A percentile compares a stretch with the other conserved stretches of the same genome.
These are phyloP conservation scores for Ailanthus altissimus DNA, from an alignment of 345 rosid species.

Conservation along the genomic window DNA sequence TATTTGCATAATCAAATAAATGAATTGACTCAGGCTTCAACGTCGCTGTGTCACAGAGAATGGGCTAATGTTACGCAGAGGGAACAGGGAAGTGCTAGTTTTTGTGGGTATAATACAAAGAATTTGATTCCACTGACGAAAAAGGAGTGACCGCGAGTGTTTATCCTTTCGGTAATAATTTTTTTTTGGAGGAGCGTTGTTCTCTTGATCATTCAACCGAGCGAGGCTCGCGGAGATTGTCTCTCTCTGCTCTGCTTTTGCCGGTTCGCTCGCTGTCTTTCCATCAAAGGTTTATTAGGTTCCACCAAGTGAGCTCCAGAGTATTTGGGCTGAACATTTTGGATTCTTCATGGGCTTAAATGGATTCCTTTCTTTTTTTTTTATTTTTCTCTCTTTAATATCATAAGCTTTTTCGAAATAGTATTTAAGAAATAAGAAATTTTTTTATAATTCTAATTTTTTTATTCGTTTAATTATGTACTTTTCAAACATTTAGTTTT, in stretches of 20 bases:
- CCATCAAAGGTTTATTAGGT: background rate
- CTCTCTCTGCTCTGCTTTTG: background rate
- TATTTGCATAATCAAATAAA: constrained; percentile 40
- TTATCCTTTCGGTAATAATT: background rate
- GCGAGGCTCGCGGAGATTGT: background rate
- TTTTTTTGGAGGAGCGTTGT: background rate
- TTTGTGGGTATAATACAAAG: constrained; percentile 7
- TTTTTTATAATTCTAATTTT: no score
- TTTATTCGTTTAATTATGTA: no score
- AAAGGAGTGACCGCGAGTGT: background rate
- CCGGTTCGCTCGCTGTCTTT: background rate
- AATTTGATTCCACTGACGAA: background rate
- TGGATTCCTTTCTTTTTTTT: background rate
- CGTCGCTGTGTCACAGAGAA: background rate
- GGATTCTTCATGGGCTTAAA: background rate
- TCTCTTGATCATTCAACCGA: background rate
- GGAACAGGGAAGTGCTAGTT: background rate
- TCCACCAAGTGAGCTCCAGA: background rate
- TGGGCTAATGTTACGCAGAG: background rate
- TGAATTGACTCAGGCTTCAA: background rate
- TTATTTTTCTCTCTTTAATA: background rate
- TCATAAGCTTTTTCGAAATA: no score
- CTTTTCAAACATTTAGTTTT: no score
- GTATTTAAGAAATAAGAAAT: no score
- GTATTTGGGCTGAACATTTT: background rate